Base-by-base conservation (phyloP, 2,329 filamentous ascomycete species). In the Stemphylium vesicarium region DNA sequence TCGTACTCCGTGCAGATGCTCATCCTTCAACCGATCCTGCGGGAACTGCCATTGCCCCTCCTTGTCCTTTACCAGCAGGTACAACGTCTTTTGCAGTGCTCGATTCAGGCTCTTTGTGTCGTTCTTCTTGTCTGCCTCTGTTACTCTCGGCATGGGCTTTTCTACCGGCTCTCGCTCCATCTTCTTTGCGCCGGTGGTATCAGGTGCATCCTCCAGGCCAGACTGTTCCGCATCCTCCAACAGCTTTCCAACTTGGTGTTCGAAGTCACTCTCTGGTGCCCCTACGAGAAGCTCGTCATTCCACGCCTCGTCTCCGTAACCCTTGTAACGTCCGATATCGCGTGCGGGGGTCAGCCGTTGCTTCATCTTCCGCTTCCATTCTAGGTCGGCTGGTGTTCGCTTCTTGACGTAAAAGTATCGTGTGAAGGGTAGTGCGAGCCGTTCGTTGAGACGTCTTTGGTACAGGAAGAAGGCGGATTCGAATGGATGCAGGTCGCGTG, bases 381-480 rank as follows among this genome's bases (percentile, higher is more conserved):
- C 93, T 45, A 92, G 81, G 63, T 93, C 90, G 8, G 86, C 83
- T 1, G 92, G 88, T 10, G 93, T 96, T 72, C 91, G 91, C 65
- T 88, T 88, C 81, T 96, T 96, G 85, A 93, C 96, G 84, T 96
- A 99, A 79, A 98, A 95, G 74, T 90, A 90, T 64, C 90, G 87
- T 52, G 90, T 90, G 77, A 98, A 99, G 1, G 93, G 91, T 4
- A 95, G 84, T 16, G 88, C 87, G 47, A 96, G 84, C 38, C 95
- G 90, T 82, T 99, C 95, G 77, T 98, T 96, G 57, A 99, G 84
- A 12, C 95, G 92, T 69, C 94, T 94, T 80, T 99, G 95, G 80
- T 99, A 99, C 75, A 99, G 92, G 82, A 89, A 96, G 79, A 89
- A 98, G 61, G 94, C 84, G 72, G 92, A 90, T 78, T 99, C 95